These are phyloP conservation scores for Cercospora sojina DNA, from an alignment of 2,329 filamentous ascomycete species.

Conservation along the genomic window DNA sequence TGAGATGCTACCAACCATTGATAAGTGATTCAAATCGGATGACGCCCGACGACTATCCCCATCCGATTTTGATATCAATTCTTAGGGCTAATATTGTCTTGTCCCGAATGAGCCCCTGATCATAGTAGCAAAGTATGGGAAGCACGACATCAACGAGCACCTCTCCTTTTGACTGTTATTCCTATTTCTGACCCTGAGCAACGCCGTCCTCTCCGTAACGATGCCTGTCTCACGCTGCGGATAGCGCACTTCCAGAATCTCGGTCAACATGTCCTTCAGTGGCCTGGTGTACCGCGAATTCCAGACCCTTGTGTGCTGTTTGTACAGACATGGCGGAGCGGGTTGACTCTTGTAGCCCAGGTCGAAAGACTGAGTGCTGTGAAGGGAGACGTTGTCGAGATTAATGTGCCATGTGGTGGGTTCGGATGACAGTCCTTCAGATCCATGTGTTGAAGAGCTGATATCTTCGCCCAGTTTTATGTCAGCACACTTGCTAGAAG, in stretches of 20 bases:
- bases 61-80: not conserved
- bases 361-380: constrained; percentile 14
- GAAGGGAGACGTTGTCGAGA: not conserved
- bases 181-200: not conserved
- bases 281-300: constrained; percentile 29
- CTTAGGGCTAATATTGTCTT: not conserved
- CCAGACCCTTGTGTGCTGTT: constrained; percentile 24
- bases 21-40: not conserved
- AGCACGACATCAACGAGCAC: not conserved
- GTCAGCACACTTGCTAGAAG: not conserved
- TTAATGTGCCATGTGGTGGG: not conserved
- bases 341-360: constrained; percentile 23
- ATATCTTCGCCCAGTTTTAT: not conserved
- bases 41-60: not conserved
- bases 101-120: not conserved
- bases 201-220: not conserved
- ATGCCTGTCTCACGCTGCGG: not conserved
- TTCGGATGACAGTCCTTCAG: not conserved
- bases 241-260: constrained; percentile 29
- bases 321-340: constrained; percentile 18
- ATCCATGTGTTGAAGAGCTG: not conserved
- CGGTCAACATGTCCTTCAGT: constrained; percentile 24
- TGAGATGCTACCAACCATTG: not conserved
- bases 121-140: not conserved
- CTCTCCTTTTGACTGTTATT: not conserved